Conservation (phyloP, 1,139 yeast species). For the Protomyces gravidus region DNA sequence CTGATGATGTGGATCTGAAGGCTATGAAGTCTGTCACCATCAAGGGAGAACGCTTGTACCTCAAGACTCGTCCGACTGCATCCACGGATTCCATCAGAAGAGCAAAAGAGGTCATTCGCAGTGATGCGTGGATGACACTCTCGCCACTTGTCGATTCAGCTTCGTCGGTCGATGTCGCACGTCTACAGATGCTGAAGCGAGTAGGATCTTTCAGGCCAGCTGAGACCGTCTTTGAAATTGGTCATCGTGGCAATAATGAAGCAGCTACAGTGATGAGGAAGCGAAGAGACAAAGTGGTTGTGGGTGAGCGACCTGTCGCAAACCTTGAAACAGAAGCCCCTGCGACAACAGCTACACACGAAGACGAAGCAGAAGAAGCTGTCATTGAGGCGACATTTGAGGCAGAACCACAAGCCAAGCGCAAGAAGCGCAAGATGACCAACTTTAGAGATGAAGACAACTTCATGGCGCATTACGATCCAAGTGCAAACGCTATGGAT, state of each 20-base stretch:
- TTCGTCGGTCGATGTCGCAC: slow-evolving; percentile 46
- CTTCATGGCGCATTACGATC: slow-evolving; percentile 87
- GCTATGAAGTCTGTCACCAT: slow-evolving; percentile 65
- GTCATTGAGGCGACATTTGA: slow-evolving; percentile 39
- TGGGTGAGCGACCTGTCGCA: slow-evolving; percentile 9
- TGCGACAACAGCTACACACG: slow-evolving; percentile 40
- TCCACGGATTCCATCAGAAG: slow-evolving; percentile 79
- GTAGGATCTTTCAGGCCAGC: slow-evolving; percentile 63
- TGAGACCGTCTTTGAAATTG: slow-evolving; percentile 90
- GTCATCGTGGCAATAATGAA: slow-evolving; percentile 49
- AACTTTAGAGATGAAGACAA: slow-evolving; percentile 73
- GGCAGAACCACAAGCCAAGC: slow-evolving; percentile 31
- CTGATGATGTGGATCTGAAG: slow-evolving; percentile 64
- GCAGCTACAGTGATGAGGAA: slow-evolving; percentile 78
- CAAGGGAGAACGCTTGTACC: slow-evolving; percentile 83
- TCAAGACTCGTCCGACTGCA: slow-evolving; percentile 81
- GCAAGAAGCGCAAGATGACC: slow-evolving; percentile 43
- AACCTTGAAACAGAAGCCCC: slow-evolving; percentile 2
- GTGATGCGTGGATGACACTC: slow-evolving; percentile 84
- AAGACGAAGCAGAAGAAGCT: slow-evolving; percentile 37
- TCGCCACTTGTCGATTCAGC: slow-evolving; percentile 49
- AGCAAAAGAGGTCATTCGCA: slow-evolving; percentile 69
- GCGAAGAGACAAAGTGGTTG: slow-evolving; percentile 82
- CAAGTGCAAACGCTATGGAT: slow-evolving; percentile 74
- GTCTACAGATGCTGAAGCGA: slow-evolving; percentile 65